Percentiles rank a stretch among this genome's conserved stretches.
Conservation (phyloP, 2,329 filamentous ascomycete genomes). For the Talaromyces atroroseus region DNA sequence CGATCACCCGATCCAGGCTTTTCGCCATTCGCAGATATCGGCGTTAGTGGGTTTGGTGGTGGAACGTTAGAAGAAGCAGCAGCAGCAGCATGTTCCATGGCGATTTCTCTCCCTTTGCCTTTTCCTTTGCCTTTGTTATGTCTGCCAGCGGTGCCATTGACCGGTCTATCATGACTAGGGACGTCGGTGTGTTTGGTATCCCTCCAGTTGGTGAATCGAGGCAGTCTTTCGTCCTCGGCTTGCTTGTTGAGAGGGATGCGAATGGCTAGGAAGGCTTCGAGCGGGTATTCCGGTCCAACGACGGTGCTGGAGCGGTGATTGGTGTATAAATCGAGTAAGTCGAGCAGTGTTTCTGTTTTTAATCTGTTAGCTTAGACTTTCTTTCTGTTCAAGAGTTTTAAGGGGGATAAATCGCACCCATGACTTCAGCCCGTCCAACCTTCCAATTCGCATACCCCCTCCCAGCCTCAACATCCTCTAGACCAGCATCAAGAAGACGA, state of each 20-base stretch:
- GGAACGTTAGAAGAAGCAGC: constrained; percentile 6
- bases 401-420: constrained; percentile 33
- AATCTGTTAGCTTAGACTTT: not conserved
- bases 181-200: constrained; percentile 16
- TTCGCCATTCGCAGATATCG: constrained; percentile 41
- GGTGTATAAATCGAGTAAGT: constrained; percentile 87
- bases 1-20: constrained; percentile 39
- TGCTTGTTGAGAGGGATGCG: constrained; percentile 84
- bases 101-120: constrained; percentile 12
- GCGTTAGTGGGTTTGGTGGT: constrained; percentile 37
- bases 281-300: constrained; percentile 64
- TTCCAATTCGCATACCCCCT: constrained; percentile 48
- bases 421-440: constrained; percentile 42
- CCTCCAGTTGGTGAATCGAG: constrained; percentile 58
- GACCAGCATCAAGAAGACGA: constrained; percentile 56
- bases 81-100: constrained; percentile 9
- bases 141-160: not conserved
- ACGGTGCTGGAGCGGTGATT: constrained; percentile 71
- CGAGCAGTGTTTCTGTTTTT: constrained; percentile 69
- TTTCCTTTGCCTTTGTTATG: constrained; percentile 23
- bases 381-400: not conserved
- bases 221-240: constrained; percentile 57
- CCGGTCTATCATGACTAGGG: not conserved
- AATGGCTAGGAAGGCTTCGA: constrained; percentile 76
- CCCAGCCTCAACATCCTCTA: constrained; percentile 45